These are phyloP conservation scores for Rickenella mellea DNA, from an alignment of 768 basidiomycete species.

Conservation along the genomic window DNA sequence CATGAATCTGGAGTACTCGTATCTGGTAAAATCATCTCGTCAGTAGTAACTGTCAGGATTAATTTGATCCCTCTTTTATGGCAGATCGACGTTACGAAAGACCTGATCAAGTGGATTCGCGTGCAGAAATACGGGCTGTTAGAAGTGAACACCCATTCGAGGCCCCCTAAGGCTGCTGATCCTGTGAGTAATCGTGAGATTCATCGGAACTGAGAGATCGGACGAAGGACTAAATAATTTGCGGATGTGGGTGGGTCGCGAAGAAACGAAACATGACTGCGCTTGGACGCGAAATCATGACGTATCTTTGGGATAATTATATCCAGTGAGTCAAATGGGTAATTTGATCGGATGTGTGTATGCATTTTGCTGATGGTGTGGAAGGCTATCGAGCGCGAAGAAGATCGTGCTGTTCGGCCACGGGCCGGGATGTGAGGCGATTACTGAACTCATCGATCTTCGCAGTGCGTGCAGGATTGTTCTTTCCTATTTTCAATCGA, in stretches of 20 bases:
- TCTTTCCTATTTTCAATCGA: too few species aligned
- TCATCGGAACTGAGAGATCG: too few species aligned
- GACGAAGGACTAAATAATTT: too few species aligned
- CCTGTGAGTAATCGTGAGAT: too few species aligned
- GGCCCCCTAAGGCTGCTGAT: constrained; percentile 37
- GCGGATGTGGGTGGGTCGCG: too few species aligned
- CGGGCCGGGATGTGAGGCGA: constrained; percentile 68
- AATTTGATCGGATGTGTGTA: too few species aligned
- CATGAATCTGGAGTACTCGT: constrained; percentile 71
- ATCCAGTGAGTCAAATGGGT: constrained; percentile 57
- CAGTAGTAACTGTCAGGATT: background rate
- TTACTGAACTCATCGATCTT: constrained; percentile 65
- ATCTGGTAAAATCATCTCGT: constrained; percentile 45
- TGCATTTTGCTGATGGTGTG: constrained; percentile 4
- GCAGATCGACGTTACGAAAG: constrained; percentile 80
- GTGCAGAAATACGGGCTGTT: constrained; percentile 60
- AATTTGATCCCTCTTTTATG: constrained; percentile 2
- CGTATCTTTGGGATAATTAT: constrained; percentile 95
- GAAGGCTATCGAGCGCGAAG: constrained; percentile 62
- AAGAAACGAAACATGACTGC: constrained; percentile 16
- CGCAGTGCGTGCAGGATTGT: constrained; percentile 43
- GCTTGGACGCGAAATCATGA: constrained; percentile 50
- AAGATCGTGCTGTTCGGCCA: constrained; percentile 80
- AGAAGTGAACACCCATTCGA: constrained; percentile 80
- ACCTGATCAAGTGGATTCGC: constrained; percentile 70